These are phyloP conservation scores for Tetrapisispora pingtungensis DNA, from an alignment of 805 yeast genomes.

Conservation along the genomic window DNA sequence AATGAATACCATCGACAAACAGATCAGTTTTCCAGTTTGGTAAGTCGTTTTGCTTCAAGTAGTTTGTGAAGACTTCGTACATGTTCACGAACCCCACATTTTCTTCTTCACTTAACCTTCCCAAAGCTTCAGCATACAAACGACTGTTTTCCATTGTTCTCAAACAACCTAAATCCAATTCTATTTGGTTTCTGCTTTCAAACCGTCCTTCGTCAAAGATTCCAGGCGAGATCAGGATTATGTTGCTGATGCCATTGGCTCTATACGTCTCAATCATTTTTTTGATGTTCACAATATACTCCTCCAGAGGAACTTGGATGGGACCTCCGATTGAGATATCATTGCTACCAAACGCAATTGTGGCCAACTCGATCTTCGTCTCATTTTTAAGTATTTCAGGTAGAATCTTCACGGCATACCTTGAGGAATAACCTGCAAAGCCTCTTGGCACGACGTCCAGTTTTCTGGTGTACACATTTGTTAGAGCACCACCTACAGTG, in stretches of 20 bases:
- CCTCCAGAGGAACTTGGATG: conserved; percentile 43
- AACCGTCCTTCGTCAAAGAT: conserved; percentile 38
- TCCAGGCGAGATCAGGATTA: conserved; percentile 55
- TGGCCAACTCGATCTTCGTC: conserved; percentile 35
- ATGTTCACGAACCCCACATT: conserved; percentile 51
- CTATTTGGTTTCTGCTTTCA: conserved; percentile 27
- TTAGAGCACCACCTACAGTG: conserved; percentile 42
- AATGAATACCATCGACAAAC: conserved; percentile 52
- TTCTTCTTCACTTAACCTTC: conserved; percentile 34
- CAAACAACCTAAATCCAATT: conserved; percentile 31
- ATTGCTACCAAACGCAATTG: conserved; percentile 74
- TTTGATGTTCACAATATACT: conserved; percentile 40
- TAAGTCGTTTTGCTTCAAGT: conserved; percentile 19
- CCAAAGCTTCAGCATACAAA: conserved; percentile 42
- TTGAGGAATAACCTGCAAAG: conserved; percentile 63
- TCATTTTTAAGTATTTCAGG: conserved; percentile 44
- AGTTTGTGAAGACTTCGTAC: conserved; percentile 32
- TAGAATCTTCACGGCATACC: conserved; percentile 43
- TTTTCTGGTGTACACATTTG: conserved; percentile 42
- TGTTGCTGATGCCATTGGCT: conserved; percentile 36
- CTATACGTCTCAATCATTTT: conserved; percentile 34
- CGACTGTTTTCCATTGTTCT: conserved; percentile 39
- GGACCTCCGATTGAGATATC: conserved; percentile 44
- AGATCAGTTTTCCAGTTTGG: conserved; percentile 33
- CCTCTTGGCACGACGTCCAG: conserved; percentile 69